Evolutionary conservation across 768 basidiomycete species (phyloP).

Genomic region (Omphalotus guepiniiformis): DNA sequence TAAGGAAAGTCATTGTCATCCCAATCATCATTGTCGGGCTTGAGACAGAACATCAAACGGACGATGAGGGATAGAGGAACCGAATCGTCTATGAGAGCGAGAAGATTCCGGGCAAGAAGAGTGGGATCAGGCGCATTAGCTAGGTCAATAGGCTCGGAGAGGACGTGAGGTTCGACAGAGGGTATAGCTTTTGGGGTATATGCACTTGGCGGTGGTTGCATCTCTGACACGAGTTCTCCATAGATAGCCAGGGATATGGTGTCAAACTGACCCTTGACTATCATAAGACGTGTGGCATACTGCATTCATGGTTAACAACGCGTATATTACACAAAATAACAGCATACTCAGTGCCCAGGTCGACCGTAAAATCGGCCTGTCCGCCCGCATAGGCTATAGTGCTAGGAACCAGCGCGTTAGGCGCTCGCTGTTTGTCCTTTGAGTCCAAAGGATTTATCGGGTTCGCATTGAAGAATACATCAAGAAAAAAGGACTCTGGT

Average conservation of each 20-base stretch:
- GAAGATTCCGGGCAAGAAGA: conserved; percentile 54
- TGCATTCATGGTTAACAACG: conserved; percentile 22
- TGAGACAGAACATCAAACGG: conserved; percentile 75
- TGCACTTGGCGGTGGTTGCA: conserved; percentile 23
- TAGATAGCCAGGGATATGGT: conserved; percentile 62
- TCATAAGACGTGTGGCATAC: conserved; percentile 76
- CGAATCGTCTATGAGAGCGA: conserved; percentile 55
- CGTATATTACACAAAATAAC: not conserved
- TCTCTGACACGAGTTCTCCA: conserved; percentile 50
- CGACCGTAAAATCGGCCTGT: conserved; percentile 58
- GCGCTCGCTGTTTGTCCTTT: conserved; percentile 58
- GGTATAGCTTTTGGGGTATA: conserved; percentile 39
- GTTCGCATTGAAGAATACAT: conserved; percentile 73
- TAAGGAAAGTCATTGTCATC: conserved; percentile 70
- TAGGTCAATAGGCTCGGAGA: conserved; percentile 56
- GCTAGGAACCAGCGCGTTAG: conserved; percentile 72
- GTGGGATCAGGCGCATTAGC: conserved; percentile 58
- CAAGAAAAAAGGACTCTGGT: conserved; percentile 68
- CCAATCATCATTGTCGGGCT: conserved; percentile 78
- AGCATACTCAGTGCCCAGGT: conserved; percentile 63
- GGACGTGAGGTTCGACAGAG: conserved; percentile 27
- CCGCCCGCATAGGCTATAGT: conserved; percentile 69
- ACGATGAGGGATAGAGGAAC: conserved; percentile 63
- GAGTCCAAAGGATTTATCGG: conserved; percentile 38
- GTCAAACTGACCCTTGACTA: conserved; percentile 72